A percentile compares a stretch with the other conserved stretches of the same genome.
These are phyloP conservation scores for Pulveroboletus sp. DNA, from an alignment of 768 basidiomycete genomes.

Conservation along the genomic window DNA sequence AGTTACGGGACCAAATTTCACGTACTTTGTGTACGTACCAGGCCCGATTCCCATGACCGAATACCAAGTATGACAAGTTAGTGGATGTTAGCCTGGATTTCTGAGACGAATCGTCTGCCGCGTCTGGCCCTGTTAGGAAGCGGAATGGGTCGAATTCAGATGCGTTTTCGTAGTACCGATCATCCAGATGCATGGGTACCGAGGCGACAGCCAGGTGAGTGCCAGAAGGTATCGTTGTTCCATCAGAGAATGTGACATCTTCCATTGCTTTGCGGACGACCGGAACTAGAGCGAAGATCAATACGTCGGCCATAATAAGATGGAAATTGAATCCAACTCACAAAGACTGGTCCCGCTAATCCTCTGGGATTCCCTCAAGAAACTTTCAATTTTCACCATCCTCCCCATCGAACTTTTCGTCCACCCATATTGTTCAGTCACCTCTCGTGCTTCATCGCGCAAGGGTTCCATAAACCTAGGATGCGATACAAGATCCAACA, in stretches of 20 bases:
- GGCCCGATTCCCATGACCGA: conserved; percentile 33
- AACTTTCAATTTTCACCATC: conserved; percentile 40
- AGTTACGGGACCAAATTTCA: not conserved
- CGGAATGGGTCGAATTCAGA: conserved; percentile 40
- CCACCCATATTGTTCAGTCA: conserved; percentile 32
- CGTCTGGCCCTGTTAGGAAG: conserved; percentile 31
- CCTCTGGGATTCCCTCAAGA: conserved; percentile 41
- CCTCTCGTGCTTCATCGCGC: conserved; percentile 37
- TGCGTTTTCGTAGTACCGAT: conserved; percentile 41
- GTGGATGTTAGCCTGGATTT: conserved; percentile 30
- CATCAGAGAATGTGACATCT: conserved; percentile 33
- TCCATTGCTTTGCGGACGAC: conserved; percentile 34
- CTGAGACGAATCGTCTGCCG: conserved; percentile 19
- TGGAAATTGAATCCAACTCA: conserved; percentile 15
- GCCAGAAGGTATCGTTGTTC: conserved; percentile 37
- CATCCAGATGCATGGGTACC: conserved; percentile 37
- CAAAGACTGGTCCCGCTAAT: conserved; percentile 32
- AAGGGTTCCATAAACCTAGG: conserved; percentile 39
- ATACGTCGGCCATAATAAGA: not conserved
- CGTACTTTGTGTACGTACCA: conserved; percentile 26
- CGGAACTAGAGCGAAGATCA: conserved; percentile 24
- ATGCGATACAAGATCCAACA: conserved; percentile 38
- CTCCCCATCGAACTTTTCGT: conserved; percentile 31
- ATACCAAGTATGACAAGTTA: conserved; percentile 33
- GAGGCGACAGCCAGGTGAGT: conserved; percentile 33